phyloP scores from a whole-genome alignment of 179 eudicot genomes.

The Actinidia chinensis region DNA sequence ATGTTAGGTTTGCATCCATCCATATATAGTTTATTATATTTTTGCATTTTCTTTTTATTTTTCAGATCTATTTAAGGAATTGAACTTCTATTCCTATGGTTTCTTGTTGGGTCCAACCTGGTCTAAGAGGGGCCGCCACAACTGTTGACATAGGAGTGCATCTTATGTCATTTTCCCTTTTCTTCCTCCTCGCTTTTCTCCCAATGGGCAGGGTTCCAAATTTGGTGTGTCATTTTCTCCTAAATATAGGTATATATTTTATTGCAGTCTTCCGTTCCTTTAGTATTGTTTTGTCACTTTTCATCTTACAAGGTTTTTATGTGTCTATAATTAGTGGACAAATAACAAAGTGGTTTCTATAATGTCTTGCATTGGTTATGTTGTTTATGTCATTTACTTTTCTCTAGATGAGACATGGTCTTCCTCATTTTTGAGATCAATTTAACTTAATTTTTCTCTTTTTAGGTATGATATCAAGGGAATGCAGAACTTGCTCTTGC shows the following conservation, averaged over 20 bases:
- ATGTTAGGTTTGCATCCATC: not conserved
- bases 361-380: not conserved
- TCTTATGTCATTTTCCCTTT: not conserved
- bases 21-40: not conserved
- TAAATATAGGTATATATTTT: not conserved
- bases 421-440: not conserved
- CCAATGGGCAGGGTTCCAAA: conserved; percentile 87
- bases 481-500: conserved; percentile 97
- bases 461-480: conserved; percentile 83
- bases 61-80: not conserved
- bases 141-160: too few species aligned
- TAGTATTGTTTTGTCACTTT: not conserved
- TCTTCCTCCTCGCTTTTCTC: not conserved
- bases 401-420: not conserved
- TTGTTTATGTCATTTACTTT: not conserved
- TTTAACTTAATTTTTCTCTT: not conserved
- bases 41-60: not conserved
- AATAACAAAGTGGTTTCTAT: not conserved
- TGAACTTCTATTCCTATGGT: not conserved
- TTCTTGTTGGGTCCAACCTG: not conserved
- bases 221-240: not conserved
- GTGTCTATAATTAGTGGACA: not conserved
- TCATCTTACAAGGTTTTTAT: not conserved
- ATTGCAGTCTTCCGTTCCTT: not conserved
- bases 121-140: too few species aligned